Conservation (phyloP, 176 grass and related monocot genomes). For the Avena sativa region DNA sequence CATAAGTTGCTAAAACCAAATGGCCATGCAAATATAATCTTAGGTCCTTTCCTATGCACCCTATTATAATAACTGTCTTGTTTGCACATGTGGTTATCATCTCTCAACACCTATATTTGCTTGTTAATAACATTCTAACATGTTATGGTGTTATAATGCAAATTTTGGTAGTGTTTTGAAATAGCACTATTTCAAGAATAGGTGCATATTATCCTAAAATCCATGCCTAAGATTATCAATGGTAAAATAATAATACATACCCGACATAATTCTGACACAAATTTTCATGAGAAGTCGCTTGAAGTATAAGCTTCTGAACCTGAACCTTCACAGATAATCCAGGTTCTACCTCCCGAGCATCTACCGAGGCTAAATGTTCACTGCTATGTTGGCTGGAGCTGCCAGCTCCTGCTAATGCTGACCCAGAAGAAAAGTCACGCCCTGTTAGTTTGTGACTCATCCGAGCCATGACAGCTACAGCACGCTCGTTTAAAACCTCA, state of each 20-base stretch:
- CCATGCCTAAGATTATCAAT: slow-evolving; percentile 8
- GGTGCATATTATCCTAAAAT: background rate
- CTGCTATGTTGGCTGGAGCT: slow-evolving; percentile 49
- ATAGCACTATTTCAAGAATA: background rate
- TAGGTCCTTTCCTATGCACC: no score
- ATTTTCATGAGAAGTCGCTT: slow-evolving; percentile 90
- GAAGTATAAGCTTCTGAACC: slow-evolving; percentile 88
- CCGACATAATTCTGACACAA: slow-evolving; percentile 95
- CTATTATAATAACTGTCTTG: slow-evolving; percentile 1
- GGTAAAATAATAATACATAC: slow-evolving; percentile 52
- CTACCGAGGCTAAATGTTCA: slow-evolving; percentile 61
- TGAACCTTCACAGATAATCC: slow-evolving; percentile 79
- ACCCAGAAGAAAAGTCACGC: slow-evolving; percentile 83
- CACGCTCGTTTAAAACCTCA: slow-evolving; percentile 95
- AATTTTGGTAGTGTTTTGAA: background rate
- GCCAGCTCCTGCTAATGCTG: slow-evolving; percentile 50
- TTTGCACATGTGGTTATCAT: background rate
- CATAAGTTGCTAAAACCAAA: slow-evolving; percentile 27
- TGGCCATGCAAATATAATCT: background rate
- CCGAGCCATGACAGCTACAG: slow-evolving; percentile 92
- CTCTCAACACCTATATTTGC: background rate
- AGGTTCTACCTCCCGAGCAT: slow-evolving; percentile 71
- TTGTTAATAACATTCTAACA: slow-evolving; percentile 2
- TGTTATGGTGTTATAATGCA: background rate
- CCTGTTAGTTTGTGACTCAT: slow-evolving; percentile 98